Evolutionary conservation across 306 rosid species (phyloP).

Genomic region (Cicer judaicum): DNA sequence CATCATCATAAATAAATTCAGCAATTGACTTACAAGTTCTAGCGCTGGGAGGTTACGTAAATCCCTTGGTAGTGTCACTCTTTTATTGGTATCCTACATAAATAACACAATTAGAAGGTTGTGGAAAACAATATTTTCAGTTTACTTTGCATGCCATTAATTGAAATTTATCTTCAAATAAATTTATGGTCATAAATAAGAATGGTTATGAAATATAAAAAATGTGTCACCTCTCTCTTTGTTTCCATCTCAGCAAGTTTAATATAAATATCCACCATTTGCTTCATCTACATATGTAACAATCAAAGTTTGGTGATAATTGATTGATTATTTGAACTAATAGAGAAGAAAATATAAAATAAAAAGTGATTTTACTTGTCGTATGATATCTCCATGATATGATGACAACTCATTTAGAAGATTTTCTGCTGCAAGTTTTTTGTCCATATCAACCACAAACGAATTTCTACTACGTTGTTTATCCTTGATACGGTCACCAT

Average conservation of each 20-base stretch:
- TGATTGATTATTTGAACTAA: conserved; percentile 25
- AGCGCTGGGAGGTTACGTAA: conserved; percentile 70
- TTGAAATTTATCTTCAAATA: conserved; percentile 30
- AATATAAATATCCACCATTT: conserved; percentile 96
- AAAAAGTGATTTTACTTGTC: conserved; percentile 60
- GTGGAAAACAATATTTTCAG: conserved; percentile 6
- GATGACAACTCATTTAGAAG: conserved; percentile 73
- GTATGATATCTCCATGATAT: conserved; percentile 71
- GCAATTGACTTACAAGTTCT: conserved; percentile 75
- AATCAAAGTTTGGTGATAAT: conserved; percentile 29
- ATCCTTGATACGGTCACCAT: conserved; percentile 94
- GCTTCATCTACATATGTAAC: conserved; percentile 65
- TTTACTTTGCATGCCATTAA: conserved; percentile 8
- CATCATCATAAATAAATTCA: conserved; percentile 40
- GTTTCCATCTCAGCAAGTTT: conserved; percentile 96
- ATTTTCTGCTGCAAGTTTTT: conserved; percentile 88
- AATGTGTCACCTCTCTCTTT: conserved; percentile 71
- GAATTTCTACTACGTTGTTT: conserved; percentile 86
- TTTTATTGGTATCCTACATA: conserved; percentile 86
- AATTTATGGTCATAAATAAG: conserved; percentile 32
- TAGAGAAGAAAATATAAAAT: not conserved
- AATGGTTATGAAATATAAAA: conserved; percentile 41
- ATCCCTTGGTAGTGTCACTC: conserved; percentile 81
- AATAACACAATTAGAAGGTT: conserved; percentile 44
- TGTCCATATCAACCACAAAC: conserved; percentile 92